Base-by-base conservation (phyloP, 2,329 filamentous ascomycete genomes). In the Colletotrichum acutatum region DNA sequence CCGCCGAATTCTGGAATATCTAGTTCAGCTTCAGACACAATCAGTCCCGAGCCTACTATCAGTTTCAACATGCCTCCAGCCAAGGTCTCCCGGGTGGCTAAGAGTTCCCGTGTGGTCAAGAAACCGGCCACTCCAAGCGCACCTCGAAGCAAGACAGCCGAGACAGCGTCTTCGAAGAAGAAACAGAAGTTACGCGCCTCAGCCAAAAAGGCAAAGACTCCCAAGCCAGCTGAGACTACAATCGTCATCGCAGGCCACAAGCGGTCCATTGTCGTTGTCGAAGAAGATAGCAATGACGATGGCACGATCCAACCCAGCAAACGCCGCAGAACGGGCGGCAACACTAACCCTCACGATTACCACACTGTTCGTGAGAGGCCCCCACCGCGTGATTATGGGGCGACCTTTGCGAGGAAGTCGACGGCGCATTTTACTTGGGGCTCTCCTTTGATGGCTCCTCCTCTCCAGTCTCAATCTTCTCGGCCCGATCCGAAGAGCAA, bases 391-490 rank as follows among this genome's bases (percentile, higher is more conserved):
- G 66, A 66, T 19, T 61, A 65, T 5, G 70, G 70, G 19, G 69
- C 66, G 6, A 16, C 24, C 3, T 72, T 72, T 32, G 70, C 66
- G 11, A 67, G 24, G 14, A 72, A 70, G 56, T 72, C 70, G 7
- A 72, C 66, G n/a, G 70, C 66, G 16, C 34, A 61, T 32, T 56
- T 24, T 34, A 72, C 66, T 7, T 72, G 70, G 70, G 70, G 66
- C 9, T 54, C 66, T 11, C 56, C 61, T n/a, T 34, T 34, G 32
- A 34, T 34, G 32, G 11, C 37, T 16, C 37, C 37, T 42, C 37
- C 8, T 12, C n/a, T 56, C 22, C 16, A 19, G 16, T 16, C 66
- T 37, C 32, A 9, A 8, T 16, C 4, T 22, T 9, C 32, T 34
- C 32, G 11, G 32, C 5, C 32, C 11, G 32, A 42, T n/a, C 24